Conservation (phyloP, 2,329 filamentous ascomycete species). For the Rutstroemia sydowiana region DNA sequence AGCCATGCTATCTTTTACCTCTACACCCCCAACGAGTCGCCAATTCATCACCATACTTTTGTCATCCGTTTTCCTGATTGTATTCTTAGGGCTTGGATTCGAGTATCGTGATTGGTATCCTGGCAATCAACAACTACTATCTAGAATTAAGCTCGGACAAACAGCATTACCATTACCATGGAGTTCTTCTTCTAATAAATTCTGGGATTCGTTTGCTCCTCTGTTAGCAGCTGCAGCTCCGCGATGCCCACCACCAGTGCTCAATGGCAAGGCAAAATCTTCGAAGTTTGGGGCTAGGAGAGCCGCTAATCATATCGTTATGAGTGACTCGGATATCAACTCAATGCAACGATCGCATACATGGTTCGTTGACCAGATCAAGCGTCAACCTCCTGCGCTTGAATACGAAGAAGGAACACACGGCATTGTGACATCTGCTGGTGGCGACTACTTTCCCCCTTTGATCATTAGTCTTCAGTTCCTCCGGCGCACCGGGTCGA, state of each 20-base stretch:
- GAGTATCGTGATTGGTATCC: neutral
- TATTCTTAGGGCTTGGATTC: neutral
- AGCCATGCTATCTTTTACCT: too few species aligned
- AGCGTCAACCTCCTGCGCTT: neutral
- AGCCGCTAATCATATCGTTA: conserved; percentile 4
- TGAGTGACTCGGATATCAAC: conserved; percentile 9
- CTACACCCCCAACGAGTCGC: neutral
- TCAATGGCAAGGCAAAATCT: conserved; percentile 8
- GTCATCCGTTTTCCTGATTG: neutral
- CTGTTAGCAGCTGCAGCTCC: conserved; percentile 15
- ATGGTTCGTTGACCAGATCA: conserved; percentile 3
- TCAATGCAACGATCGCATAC: conserved; percentile 12
- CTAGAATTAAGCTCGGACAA: neutral
- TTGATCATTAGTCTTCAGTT: conserved; percentile 35
- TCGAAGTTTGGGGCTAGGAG: neutral
- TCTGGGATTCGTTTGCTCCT: conserved; percentile 18
- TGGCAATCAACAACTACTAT: neutral
- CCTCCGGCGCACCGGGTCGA: conserved; percentile 32
- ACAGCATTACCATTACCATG: neutral
- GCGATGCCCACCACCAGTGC: conserved; percentile 11
- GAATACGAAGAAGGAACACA: conserved; percentile 6
- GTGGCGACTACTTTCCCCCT: conserved; percentile 31
- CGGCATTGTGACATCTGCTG: conserved; percentile 39
- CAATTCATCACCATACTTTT: neutral
- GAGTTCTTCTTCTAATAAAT: conserved; percentile 2